Base-by-base conservation (phyloP, 129 eudicot species). In the Centella asiatica region DNA sequence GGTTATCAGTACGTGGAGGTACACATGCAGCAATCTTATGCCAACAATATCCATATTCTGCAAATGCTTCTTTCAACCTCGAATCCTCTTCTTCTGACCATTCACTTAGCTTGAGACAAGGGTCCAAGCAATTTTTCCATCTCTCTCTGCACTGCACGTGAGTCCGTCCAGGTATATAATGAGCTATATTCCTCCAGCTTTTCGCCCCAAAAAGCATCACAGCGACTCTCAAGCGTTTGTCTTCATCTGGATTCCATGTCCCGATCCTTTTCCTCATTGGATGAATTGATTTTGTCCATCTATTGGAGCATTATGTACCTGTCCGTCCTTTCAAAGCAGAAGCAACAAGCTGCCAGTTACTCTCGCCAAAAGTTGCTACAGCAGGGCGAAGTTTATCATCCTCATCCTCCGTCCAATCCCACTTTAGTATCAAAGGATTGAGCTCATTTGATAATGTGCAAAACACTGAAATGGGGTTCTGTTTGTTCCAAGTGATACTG, bases 91-190 rank as follows among this genome's bases (percentile, higher is more conserved):
- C 97, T 65, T 58, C 69, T 8, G 97, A 79, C 97, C 97, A 90
- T 67, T 73, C 46, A 23, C 76, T 76, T 69, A 44, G 29, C 28
- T 75, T 90, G 39, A 90, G 57, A 64, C 84, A 73, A 54, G 97
- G 95, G 77, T 86, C 87, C 49, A 86, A 74, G 69, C 83, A 69
- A 63, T 90, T 90, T 53, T 77, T 81, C 97, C 97, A 90, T 77
- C 97, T 86, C 74, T 90, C 97, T 73, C 95, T 81, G 57, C 97
- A 90, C 60, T 86, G 95, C 50, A 68, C 87, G 50, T 90, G 89
- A 26, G 88, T 87, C 31, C 97, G 72, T n/a, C 95, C 97, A 68
- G 94, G 81, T 25, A 90, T 87, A 75, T 65, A 84, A n/a, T 69
- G 51, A 27, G 95, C 89, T 32, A 90, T 73, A 44, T 79, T 83